These are phyloP conservation scores for Sclerotinia borealis DNA, from an alignment of 2,329 filamentous ascomycete species.

Conservation along the genomic window DNA sequence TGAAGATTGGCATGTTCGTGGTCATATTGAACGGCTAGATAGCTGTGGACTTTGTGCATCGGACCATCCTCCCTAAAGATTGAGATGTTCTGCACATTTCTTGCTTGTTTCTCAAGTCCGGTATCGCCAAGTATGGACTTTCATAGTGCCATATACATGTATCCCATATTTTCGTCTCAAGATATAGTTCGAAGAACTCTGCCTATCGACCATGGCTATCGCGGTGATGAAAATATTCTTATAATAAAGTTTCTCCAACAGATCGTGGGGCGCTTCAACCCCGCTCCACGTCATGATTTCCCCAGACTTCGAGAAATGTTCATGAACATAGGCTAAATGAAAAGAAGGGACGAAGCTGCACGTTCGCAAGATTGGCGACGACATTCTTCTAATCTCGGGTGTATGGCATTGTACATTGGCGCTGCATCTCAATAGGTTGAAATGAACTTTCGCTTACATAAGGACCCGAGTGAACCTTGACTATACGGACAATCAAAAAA, in stretches of 20 bases:
- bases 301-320: constrained; percentile 7
- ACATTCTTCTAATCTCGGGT: neutral
- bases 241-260: neutral
- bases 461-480: neutral
- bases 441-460: constrained; percentile 4
- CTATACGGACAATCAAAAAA: neutral
- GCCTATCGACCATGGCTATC: neutral
- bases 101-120: neutral
- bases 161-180: neutral
- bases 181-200: neutral
- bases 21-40: neutral
- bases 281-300: constrained; percentile 9
- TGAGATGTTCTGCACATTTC: neutral
- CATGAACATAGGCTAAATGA: constrained; percentile 3
- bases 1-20: neutral
- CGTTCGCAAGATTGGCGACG: constrained; percentile 7
- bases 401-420: neutral
- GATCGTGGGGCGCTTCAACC: neutral
- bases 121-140: neutral
- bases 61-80: neutral
- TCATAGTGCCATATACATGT: neutral
- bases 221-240: neutral
- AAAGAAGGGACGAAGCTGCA: neutral
- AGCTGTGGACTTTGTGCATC: neutral
- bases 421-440: neutral